A percentile compares a stretch with the other conserved stretches of the same genome.
Evolutionary conservation across 2,329 filamentous ascomycete genomes (phyloP).

Genomic region (Talaromyces sp.): DNA sequence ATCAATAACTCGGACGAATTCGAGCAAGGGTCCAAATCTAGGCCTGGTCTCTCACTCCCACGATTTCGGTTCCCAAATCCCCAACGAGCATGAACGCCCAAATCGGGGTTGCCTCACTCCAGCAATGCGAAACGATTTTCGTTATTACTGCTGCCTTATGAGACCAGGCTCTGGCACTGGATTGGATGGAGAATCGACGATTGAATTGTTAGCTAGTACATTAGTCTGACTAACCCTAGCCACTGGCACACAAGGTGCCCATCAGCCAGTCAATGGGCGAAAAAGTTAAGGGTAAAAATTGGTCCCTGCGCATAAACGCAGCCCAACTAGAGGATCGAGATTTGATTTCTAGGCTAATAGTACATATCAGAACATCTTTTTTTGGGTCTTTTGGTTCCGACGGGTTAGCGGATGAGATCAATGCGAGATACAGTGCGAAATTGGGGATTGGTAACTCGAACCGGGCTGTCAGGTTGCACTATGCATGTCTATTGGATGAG

Average conservation of each 20-base stretch:
- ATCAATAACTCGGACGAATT: background rate
- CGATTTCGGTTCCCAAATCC: background rate
- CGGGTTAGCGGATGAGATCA: background rate
- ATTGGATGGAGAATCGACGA: background rate
- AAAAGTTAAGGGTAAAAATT: background rate
- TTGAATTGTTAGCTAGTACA: background rate
- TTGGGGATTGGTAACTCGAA: background rate
- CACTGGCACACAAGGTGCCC: background rate
- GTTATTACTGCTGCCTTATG: slow-evolving; percentile 5
- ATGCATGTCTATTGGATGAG: background rate
- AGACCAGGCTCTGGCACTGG: background rate
- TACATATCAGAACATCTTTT: background rate
- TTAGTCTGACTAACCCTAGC: background rate
- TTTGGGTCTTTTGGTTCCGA: background rate
- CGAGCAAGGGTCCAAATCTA: background rate
- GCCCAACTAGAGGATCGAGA: background rate
- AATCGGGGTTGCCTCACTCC: background rate
- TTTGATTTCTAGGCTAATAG: background rate
- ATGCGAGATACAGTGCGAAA: background rate
- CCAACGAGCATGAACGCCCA: slow-evolving; percentile 1
- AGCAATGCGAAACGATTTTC: background rate
- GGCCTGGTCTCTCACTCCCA: background rate
- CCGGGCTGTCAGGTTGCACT: background rate
- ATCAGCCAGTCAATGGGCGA: background rate
- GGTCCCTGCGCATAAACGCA: background rate